These are phyloP conservation scores for Ceratobasidium sp. DNA, from an alignment of 1,284 basidiomycete species.

Conservation along the genomic window DNA sequence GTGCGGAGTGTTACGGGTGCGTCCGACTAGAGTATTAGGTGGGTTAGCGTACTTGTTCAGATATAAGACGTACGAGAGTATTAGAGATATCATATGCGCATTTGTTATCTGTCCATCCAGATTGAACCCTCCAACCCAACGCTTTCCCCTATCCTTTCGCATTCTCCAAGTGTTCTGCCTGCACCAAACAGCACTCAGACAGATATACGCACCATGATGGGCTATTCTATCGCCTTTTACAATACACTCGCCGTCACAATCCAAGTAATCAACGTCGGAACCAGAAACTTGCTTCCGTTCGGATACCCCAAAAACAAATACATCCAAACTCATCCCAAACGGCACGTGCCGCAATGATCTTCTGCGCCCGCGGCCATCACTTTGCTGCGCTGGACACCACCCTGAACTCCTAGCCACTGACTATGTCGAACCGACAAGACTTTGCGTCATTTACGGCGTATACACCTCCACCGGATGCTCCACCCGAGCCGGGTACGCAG, in stretches of 20 bases:
- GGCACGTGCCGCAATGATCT: conserved; percentile 14
- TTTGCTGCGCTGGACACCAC: conserved; percentile 10
- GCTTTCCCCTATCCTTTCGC: conserved; percentile 5
- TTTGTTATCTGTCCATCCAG: conserved; percentile 27
- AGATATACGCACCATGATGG: conserved; percentile 48
- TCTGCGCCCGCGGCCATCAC: background rate
- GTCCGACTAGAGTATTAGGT: conserved; percentile 62
- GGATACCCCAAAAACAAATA: conserved; percentile 11
- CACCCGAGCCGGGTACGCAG: conserved; percentile 53
- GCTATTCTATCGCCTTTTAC: conserved; percentile 47
- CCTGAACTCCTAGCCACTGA: background rate
- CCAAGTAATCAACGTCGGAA: conserved; percentile 25
- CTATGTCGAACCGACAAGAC: conserved; percentile 35
- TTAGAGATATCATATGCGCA: conserved; percentile 15
- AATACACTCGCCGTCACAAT: conserved; percentile 48
- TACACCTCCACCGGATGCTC: conserved; percentile 74
- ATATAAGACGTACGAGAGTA: conserved; percentile 16
- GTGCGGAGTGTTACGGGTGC: conserved; percentile 97
- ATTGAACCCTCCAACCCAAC: conserved; percentile 42
- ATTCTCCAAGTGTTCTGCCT: background rate
- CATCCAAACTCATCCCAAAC: background rate
- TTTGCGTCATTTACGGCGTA: conserved; percentile 53
- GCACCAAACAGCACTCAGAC: background rate
- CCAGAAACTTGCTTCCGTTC: conserved; percentile 35
- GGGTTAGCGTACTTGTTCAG: conserved; percentile 6